Conservation (phyloP, 176 grass and related monocot genomes). For the Eragrostis curvula region DNA sequence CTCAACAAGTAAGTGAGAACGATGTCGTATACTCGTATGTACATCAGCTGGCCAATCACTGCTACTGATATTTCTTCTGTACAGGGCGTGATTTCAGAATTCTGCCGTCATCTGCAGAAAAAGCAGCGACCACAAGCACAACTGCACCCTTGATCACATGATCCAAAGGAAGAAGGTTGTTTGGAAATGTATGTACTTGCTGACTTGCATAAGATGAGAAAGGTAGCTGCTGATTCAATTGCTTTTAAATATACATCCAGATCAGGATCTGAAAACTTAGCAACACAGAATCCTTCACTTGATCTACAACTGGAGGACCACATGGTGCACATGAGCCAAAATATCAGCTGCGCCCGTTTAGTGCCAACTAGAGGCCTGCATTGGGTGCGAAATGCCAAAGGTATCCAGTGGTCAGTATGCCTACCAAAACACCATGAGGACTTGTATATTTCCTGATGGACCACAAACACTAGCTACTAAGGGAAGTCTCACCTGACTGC, state of each 20-base stretch:
- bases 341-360: constrained; percentile 1
- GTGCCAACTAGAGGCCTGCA: constrained; percentile 22
- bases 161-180: constrained; percentile 9
- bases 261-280: constrained; percentile 23
- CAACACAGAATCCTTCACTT: constrained; percentile 1
- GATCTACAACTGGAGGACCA: constrained; percentile 4
- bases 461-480: background rate
- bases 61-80: background rate
- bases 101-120: constrained; percentile 18
- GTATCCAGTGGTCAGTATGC: background rate
- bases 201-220: background rate
- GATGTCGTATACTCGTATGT: constrained; percentile 21
- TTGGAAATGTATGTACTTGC: background rate
- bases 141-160: background rate
- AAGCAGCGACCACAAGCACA: background rate
- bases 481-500: constrained; percentile 34
- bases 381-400: constrained; percentile 3
- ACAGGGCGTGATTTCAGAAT: background rate
- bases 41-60: background rate
- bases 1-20: background rate
- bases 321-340: constrained; percentile 27
- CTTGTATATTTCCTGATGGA: background rate
- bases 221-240: background rate
- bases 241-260: constrained; percentile 7
- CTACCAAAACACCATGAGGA: background rate